Percentiles rank a stretch among this genome's conserved stretches.
Conservation (phyloP, 2,329 filamentous ascomycete species). For the Colletotrichum tofieldiae region DNA sequence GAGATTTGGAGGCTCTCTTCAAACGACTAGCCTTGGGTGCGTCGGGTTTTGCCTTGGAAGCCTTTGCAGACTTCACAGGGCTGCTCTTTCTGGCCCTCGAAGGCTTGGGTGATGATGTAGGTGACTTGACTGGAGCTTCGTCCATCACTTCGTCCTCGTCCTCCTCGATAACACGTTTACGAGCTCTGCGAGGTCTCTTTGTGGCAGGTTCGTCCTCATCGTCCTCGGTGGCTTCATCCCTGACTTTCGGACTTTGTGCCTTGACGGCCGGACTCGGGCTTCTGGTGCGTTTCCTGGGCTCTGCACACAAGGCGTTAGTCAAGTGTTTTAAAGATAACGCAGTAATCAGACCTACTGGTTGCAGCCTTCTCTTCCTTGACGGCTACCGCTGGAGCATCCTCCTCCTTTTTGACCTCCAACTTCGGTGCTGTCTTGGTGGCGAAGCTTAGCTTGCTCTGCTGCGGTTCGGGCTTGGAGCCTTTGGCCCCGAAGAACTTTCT, state of each 20-base stretch:
- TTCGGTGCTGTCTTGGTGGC: slow-evolving; percentile 67
- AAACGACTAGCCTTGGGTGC: slow-evolving; percentile 45
- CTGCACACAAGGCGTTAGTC: slow-evolving; percentile 46
- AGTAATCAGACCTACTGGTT: not conserved
- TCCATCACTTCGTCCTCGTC: slow-evolving; percentile 65
- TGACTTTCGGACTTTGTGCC: slow-evolving; percentile 45
- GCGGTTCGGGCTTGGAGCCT: slow-evolving; percentile 70
- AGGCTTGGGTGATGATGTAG: slow-evolving; percentile 35
- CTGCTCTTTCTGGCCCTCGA: slow-evolving; percentile 11
- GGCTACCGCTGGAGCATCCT: slow-evolving; percentile 48
- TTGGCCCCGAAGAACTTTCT: slow-evolving; percentile 90
- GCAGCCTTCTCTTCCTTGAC: slow-evolving; percentile 58
- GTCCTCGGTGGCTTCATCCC: slow-evolving; percentile 59
- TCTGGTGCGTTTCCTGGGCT: slow-evolving; percentile 64
- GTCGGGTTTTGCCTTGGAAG: slow-evolving; percentile 40
- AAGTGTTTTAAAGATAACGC: not conserved
- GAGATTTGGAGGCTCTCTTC: slow-evolving; percentile 21
- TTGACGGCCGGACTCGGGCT: slow-evolving; percentile 44
- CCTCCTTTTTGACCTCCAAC: slow-evolving; percentile 52
- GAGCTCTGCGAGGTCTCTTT: slow-evolving; percentile 69
- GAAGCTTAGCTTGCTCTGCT: slow-evolving; percentile 87
- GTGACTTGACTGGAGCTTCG: slow-evolving; percentile 48
- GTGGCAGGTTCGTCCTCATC: slow-evolving; percentile 73
- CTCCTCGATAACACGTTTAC: slow-evolving; percentile 59
- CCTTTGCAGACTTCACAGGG: slow-evolving; percentile 37